Evolutionary conservation across 768 basidiomycete species (phyloP).

Genomic region (Naganishia vaughanmartiniae): DNA sequence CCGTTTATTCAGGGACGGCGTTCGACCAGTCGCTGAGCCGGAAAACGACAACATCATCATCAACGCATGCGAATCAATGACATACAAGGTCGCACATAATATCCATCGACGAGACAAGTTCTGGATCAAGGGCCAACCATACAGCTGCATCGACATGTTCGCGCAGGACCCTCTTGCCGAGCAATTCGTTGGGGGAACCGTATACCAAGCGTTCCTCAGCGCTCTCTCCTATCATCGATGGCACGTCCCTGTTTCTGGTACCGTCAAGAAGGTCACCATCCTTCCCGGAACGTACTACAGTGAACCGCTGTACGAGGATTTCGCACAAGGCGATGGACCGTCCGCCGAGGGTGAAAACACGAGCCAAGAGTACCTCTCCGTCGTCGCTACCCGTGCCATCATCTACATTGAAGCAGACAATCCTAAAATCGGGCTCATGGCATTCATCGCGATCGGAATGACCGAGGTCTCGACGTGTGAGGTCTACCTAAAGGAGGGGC

Average conservation of each 20-base stretch:
- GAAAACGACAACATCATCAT: constrained; percentile 55
- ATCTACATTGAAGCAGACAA: constrained; percentile 62
- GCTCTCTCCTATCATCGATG: constrained; percentile 64
- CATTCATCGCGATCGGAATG: constrained; percentile 63
- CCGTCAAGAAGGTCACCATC: constrained; percentile 57
- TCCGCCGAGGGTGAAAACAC: constrained; percentile 46
- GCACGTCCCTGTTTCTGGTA: constrained; percentile 61
- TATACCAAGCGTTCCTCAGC: constrained; percentile 62
- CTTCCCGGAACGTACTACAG: constrained; percentile 51
- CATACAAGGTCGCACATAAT: constrained; percentile 55
- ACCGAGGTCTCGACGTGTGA: constrained; percentile 65
- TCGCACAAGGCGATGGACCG: constrained; percentile 52
- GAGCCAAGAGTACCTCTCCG: constrained; percentile 54
- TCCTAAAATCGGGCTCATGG: constrained; percentile 60
- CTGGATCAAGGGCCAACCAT: constrained; percentile 65
- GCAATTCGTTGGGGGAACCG: constrained; percentile 57
- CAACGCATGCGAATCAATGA: constrained; percentile 60
- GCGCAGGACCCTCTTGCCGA: constrained; percentile 53
- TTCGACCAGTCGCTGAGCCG: constrained; percentile 55
- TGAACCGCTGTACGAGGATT: constrained; percentile 52
- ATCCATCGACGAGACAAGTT: constrained; percentile 57
- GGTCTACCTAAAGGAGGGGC: constrained; percentile 56
- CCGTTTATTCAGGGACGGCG: constrained; percentile 50
- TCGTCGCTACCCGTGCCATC: constrained; percentile 58
- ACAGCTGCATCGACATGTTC: constrained; percentile 63